phyloP scores from a whole-genome alignment of 208 protist genomes.

The Leishmania major region DNA sequence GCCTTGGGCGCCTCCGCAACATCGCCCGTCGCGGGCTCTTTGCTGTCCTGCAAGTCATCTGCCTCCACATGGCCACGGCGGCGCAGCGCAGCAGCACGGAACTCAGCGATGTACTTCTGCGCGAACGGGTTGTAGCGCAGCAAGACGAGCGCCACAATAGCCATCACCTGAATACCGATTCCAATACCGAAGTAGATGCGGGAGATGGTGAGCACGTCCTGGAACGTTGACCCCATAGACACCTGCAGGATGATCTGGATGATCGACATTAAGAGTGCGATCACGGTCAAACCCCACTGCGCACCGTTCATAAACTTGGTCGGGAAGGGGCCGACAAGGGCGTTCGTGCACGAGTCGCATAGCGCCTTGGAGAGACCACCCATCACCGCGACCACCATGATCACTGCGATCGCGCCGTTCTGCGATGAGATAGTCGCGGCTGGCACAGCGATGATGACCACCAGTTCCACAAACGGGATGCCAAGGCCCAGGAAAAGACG shows the following conservation, averaged over 20 bases:
- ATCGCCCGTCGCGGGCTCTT: constrained; percentile 22
- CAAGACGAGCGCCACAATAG: constrained; percentile 46
- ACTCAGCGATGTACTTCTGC: constrained; percentile 77
- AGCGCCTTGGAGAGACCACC: constrained; percentile 75
- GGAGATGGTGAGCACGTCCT: constrained; percentile 57
- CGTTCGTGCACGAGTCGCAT: constrained; percentile 80
- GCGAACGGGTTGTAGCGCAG: constrained; percentile 67
- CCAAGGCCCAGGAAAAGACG: constrained; percentile 58
- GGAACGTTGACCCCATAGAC: constrained; percentile 51
- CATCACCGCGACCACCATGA: constrained; percentile 65
- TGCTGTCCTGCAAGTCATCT: constrained; percentile 4
- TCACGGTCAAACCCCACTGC: constrained; percentile 71
- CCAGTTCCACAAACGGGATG: constrained; percentile 56
- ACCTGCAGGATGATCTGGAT: constrained; percentile 81
- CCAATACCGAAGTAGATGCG: constrained; percentile 82
- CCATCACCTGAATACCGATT: constrained; percentile 53
- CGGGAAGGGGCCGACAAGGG: constrained; percentile 79
- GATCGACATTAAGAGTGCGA: constrained; percentile 61
- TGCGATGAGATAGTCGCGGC: constrained; percentile 39
- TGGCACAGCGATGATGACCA: constrained; percentile 66
- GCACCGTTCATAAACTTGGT: constrained; percentile 76
- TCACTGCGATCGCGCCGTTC: constrained; percentile 61
- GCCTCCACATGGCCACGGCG: not conserved
- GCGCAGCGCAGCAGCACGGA: constrained; percentile 30
- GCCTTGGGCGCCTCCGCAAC: constrained; percentile 16